A percentile compares a stretch with the other conserved stretches of the same genome.
phyloP scores from a whole-genome alignment of 2,329 filamentous ascomycete species.

The Cercospora sp. region DNA sequence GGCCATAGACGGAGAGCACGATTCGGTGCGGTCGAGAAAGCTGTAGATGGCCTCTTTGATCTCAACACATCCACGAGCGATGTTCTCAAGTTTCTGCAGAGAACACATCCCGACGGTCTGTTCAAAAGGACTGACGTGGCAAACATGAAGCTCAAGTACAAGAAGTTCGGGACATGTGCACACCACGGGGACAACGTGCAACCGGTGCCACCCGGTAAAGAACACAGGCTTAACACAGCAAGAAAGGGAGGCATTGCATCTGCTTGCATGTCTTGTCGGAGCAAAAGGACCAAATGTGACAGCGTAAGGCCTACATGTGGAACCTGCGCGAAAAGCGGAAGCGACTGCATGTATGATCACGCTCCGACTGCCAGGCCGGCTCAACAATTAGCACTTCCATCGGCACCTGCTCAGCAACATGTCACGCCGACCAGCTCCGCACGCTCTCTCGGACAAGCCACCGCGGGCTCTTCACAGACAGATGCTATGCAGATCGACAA shows the following conservation, averaged over 20 bases:
- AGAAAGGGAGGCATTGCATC: conserved; percentile 22
- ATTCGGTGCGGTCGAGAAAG: conserved; percentile 35
- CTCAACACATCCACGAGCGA: conserved; percentile 37
- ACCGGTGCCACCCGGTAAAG: conserved; percentile 10
- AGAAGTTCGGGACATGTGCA: conserved; percentile 38
- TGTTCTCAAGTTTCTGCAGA: conserved; percentile 37
- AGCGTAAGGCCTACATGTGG: conserved; percentile 32
- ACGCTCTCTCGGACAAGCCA: conserved; percentile 10
- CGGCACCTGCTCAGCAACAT: conserved; percentile 15
- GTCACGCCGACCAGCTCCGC: conserved; percentile 11
- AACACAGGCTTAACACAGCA: background rate
- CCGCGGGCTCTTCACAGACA: background rate
- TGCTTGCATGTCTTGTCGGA: conserved; percentile 34
- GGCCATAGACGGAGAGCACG: conserved; percentile 38
- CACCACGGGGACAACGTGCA: conserved; percentile 13
- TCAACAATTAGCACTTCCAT: conserved; percentile 10
- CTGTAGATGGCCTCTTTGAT: conserved; percentile 38
- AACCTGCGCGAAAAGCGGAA: conserved; percentile 24
- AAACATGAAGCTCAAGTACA: conserved; percentile 41
- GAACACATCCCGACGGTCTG: conserved; percentile 37
- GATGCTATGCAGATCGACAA: conserved; percentile 23
- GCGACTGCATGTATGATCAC: conserved; percentile 33
- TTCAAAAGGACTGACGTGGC: conserved; percentile 40
- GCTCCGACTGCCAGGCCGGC: conserved; percentile 19
- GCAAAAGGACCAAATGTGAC: conserved; percentile 36